Evolutionary conservation across 2,329 filamentous ascomycete genomes (phyloP).

Genomic region (Malbranchea cinnamomea): DNA sequence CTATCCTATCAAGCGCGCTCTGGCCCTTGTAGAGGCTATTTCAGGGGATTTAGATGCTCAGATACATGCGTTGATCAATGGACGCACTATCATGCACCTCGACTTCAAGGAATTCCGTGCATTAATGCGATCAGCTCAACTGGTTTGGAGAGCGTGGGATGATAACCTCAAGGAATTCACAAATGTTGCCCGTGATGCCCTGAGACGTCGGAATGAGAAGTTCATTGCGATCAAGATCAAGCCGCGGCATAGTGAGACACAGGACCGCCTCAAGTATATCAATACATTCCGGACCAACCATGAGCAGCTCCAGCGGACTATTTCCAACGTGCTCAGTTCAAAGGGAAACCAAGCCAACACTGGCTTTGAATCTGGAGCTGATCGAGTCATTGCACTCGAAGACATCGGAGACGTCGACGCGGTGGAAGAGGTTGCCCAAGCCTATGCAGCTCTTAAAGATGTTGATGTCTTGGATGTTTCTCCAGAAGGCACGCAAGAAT

Average conservation of each 20-base stretch:
- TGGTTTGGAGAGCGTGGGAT: constrained; percentile 87
- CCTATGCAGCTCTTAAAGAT: constrained; percentile 85
- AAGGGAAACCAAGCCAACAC: constrained; percentile 44
- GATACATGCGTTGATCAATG: constrained; percentile 71
- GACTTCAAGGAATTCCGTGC: constrained; percentile 81
- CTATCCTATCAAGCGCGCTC: constrained; percentile 80
- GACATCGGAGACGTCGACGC: constrained; percentile 96
- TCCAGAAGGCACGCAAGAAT: constrained; percentile 73
- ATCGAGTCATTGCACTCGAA: constrained; percentile 61
- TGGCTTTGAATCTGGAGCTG: constrained; percentile 27
- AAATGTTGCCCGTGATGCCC: constrained; percentile 90
- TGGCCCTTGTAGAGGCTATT: constrained; percentile 92
- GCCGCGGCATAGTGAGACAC: constrained; percentile 73
- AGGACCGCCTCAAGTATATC: constrained; percentile 85
- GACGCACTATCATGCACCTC: constrained; percentile 76
- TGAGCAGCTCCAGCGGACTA: constrained; percentile 91
- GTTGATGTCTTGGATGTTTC: constrained; percentile 91
- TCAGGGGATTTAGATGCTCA: constrained; percentile 81
- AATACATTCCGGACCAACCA: constrained; percentile 91
- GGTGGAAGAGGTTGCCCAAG: constrained; percentile 87
- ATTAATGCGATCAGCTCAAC: constrained; percentile 68
- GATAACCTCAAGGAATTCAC: constrained; percentile 96
- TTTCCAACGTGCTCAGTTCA: constrained; percentile 87
- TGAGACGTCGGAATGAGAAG: constrained; percentile 82
- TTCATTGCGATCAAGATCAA: constrained; percentile 97